Base-by-base conservation (phyloP, 805 yeast genomes). In the Priceomyces haplophilus region DNA sequence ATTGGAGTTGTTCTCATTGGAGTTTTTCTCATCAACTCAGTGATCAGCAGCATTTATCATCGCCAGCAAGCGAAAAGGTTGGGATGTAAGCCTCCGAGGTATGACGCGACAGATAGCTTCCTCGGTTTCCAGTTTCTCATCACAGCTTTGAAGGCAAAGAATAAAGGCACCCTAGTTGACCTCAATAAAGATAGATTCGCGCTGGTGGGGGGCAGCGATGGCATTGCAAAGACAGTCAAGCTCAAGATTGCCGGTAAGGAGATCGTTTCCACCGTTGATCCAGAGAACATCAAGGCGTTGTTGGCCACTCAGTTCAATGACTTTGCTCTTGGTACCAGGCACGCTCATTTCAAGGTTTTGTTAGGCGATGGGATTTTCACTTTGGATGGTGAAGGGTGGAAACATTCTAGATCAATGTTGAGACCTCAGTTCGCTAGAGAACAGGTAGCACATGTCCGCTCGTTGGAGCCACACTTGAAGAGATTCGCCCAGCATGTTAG, bases 361-460 rank as follows among this genome's bases (percentile, higher is more conserved):
- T 53, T 66, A 30, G 73, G 71, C 3, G 67, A 65, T 42, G 70
- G 71, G 3, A 61, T 67, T 20, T 67, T 67, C 49, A 65, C 72
- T 13, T 54, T 65, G 24, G 72, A 65, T 44, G 62, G 64, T 18
- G 54, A 48, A 17, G 69, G 70, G n/a, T 66, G 72, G 73, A 66
- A 66, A 46, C 61, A 64, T 34, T 57, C 64, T 20, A 50, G 73
- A 40, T 60, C 67, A 7, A 52, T 67, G 53, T 58, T 67, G 42
- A 55, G 72, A 44, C 73, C 73, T 3, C 67, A 64, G 40, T 67
- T 66, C 47, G 56, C 68, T 11, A 58, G 70, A 46, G 71, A 65
- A 43, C 67, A 64, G 45, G 55, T 67, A 30, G 63, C 62, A 23
- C 71, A 65, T 47, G 63, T 64, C 13, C 48, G 53, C 46, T 48